A percentile compares a stretch with the other conserved stretches of the same genome.
Evolutionary conservation across 2,329 filamentous ascomycete species (phyloP).

Genomic region (Stenocarpella maydis): DNA sequence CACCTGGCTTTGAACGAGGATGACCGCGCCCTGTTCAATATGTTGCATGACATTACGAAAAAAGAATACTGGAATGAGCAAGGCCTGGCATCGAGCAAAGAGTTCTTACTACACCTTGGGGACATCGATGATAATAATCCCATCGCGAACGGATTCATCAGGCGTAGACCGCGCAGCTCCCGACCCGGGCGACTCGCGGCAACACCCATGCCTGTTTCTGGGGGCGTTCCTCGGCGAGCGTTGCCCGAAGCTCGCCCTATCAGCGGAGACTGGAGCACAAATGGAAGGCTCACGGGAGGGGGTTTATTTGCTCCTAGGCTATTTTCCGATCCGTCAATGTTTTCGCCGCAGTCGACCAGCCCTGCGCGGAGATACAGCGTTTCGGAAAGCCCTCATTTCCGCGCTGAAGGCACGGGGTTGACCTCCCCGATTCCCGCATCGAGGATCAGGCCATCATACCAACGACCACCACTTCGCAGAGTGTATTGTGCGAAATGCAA

Average conservation of each 20-base stretch:
- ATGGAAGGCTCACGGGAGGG: conserved; percentile 40
- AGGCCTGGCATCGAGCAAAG: conserved; percentile 55
- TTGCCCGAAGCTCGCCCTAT: conserved; percentile 50
- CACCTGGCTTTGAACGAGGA: conserved; percentile 52
- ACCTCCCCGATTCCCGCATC: conserved; percentile 53
- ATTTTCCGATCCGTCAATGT: conserved; percentile 42
- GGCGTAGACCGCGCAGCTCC: conserved; percentile 46
- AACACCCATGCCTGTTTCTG: conserved; percentile 44
- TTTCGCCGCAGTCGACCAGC: conserved; percentile 41
- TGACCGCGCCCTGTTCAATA: conserved; percentile 54
- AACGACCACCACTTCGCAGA: conserved; percentile 69
- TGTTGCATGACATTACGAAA: conserved; percentile 55
- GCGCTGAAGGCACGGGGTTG: conserved; percentile 49
- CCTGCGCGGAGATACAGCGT: conserved; percentile 55
- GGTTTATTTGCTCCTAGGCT: conserved; percentile 42
- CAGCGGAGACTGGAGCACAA: conserved; percentile 48
- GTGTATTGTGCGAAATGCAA: conserved; percentile 82
- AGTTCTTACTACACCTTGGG: conserved; percentile 60
- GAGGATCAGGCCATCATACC: conserved; percentile 55
- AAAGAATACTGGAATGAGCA: conserved; percentile 56
- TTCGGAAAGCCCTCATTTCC: conserved; percentile 54
- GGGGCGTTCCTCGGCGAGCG: conserved; percentile 48
- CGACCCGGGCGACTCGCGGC: conserved; percentile 45
- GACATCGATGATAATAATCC: conserved; percentile 49
- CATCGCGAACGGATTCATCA: conserved; percentile 52